Evolutionary conservation across 2,329 filamentous ascomycete genomes (phyloP).

Genomic region (Penicillium sp.): DNA sequence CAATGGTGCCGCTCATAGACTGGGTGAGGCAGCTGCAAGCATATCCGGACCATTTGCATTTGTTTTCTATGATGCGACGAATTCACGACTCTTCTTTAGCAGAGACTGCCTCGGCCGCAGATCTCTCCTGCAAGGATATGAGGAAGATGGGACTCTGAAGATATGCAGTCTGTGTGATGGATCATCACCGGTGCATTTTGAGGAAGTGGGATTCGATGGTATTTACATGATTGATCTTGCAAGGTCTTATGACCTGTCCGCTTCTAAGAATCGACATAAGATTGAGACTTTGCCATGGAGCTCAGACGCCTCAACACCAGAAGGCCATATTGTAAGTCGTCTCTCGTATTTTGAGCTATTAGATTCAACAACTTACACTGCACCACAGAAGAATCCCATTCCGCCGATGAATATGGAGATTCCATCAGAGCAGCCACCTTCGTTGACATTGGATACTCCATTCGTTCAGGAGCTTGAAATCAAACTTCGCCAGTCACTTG

Average conservation of each 20-base stretch:
- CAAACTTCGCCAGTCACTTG: conserved; percentile 62
- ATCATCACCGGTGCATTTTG: conserved; percentile 56
- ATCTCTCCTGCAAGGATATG: conserved; percentile 66
- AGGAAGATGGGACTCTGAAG: conserved; percentile 53
- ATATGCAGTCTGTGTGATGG: conserved; percentile 71
- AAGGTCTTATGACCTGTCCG: conserved; percentile 8
- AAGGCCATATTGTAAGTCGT: conserved; percentile 25
- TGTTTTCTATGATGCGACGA: conserved; percentile 70
- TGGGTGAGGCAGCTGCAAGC: conserved; percentile 53
- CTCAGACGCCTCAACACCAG: conserved; percentile 12
- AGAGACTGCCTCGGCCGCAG: conserved; percentile 84
- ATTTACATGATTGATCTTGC: conserved; percentile 68
- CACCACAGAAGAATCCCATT: conserved; percentile 41
- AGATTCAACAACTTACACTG: not conserved
- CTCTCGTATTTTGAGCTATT: not conserved
- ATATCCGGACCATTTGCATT: conserved; percentile 88
- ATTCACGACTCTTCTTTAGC: conserved; percentile 71
- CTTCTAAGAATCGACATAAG: conserved; percentile 14
- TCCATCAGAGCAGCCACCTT: conserved; percentile 30
- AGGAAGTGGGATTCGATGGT: conserved; percentile 81
- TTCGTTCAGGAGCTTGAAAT: conserved; percentile 56
- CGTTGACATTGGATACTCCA: conserved; percentile 42
- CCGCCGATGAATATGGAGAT: conserved; percentile 45
- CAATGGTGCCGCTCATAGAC: conserved; percentile 25
- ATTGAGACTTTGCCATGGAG: conserved; percentile 32